These are phyloP conservation scores for Anaeramoeba flamelloides DNA, from an alignment of 78 protist genomes.

Conservation along the genomic window DNA sequence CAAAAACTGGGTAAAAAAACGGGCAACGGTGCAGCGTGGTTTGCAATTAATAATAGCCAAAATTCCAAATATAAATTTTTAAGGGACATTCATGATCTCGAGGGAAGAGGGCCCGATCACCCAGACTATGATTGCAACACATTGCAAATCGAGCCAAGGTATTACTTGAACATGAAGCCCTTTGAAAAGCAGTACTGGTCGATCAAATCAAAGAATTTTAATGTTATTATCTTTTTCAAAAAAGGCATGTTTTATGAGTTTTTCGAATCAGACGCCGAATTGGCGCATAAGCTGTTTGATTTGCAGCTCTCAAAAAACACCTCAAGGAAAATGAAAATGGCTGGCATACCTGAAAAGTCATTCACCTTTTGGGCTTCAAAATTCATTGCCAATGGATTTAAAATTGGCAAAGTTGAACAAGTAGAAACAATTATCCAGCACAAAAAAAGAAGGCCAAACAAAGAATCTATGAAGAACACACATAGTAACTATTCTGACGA, in stretches of 20 bases:
- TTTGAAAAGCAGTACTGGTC: slow-evolving; percentile 22
- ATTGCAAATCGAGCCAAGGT: not conserved
- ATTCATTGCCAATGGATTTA: not conserved
- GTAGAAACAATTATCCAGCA: not conserved
- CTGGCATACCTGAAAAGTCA: not conserved
- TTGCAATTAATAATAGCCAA: too few relatives aligned
- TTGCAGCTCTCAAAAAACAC: not conserved
- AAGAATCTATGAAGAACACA: too few relatives aligned
- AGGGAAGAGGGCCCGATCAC: slow-evolving; percentile 5
- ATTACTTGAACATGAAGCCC: not conserved
- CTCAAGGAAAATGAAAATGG: not conserved
- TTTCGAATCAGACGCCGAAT: not conserved
- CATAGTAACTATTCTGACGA: too few relatives aligned
- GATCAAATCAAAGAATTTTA: slow-evolving; percentile 12
- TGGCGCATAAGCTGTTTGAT: not conserved
- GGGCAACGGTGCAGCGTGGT: too few relatives aligned
- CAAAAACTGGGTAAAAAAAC: too few relatives aligned
- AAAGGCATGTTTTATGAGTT: slow-evolving; percentile 15
- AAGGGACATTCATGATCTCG: not conserved
- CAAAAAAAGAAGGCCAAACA: too few relatives aligned
- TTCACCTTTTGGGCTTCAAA: not conserved
- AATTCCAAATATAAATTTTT: too few relatives aligned
- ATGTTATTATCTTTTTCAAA: slow-evolving; percentile 18
- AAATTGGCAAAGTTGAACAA: not conserved
- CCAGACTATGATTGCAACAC: slow-evolving; percentile 16